phyloP scores from a whole-genome alignment of 495 filamentous ascomycete species.

The Niebla homalea region DNA sequence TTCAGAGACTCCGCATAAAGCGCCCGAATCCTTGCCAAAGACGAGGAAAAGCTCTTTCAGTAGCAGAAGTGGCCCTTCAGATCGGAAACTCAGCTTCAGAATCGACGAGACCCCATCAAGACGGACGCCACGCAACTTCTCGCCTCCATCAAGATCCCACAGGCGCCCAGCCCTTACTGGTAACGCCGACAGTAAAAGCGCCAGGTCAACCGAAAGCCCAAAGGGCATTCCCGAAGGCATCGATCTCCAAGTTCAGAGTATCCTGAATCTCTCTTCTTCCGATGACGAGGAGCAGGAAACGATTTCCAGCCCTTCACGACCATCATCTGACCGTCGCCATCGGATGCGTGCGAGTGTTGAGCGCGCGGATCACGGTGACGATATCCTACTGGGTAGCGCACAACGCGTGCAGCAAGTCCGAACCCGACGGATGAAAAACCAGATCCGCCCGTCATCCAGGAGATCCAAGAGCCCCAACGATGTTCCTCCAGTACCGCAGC shows the following conservation, averaged over 20 bases:
- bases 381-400: constrained; percentile 7
- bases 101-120: background rate
- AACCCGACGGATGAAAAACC: constrained; percentile 11
- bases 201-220: background rate
- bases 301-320: background rate
- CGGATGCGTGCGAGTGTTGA: constrained; percentile 11
- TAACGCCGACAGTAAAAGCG: background rate
- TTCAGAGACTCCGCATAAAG: background rate
- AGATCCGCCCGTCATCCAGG: background rate
- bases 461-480: constrained; percentile 10
- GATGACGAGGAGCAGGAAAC: constrained; percentile 9
- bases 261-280: constrained; percentile 13
- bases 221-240: constrained; percentile 1
- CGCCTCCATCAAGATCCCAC: background rate
- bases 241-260: constrained; percentile 8
- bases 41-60: constrained; percentile 7
- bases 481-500: constrained; percentile 14
- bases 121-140: background rate
- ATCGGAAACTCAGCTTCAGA: constrained; percentile 9
- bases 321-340: constrained; percentile 4
- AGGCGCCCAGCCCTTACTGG: background rate
- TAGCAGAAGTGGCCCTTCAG: constrained; percentile 1
- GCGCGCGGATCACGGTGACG: constrained; percentile 4
- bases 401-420: constrained; percentile 11
- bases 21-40: background rate